Conservation (phyloP, 768 basidiomycete species). For the Crassisporium funariophilum region DNA sequence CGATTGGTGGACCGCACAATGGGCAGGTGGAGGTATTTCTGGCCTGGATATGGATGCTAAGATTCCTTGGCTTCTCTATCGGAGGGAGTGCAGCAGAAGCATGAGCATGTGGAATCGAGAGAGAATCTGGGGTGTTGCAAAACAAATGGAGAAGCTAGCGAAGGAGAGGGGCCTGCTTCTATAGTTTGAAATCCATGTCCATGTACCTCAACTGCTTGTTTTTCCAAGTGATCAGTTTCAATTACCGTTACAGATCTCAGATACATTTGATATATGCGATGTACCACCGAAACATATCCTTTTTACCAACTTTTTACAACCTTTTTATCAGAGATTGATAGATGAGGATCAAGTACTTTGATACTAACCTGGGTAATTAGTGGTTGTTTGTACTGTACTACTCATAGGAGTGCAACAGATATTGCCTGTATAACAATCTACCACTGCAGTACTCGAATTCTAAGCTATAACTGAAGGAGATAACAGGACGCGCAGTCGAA, state of each 20-base stretch:
- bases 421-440: too few relatives aligned
- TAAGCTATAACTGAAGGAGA: too few relatives aligned
- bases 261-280: background rate
- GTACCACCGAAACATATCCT: background rate
- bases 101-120: constrained; percentile 17
- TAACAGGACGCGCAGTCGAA: too few relatives aligned
- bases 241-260: too few relatives aligned
- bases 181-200: background rate
- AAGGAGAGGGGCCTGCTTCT: background rate
- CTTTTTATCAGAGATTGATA: too few relatives aligned
- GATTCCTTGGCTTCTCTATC: background rate
- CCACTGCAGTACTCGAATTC: too few relatives aligned
- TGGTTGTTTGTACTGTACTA: too few relatives aligned
- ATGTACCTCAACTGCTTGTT: too few relatives aligned
- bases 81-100: constrained; percentile 6
- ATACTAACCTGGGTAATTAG: too few relatives aligned
- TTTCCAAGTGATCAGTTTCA: too few relatives aligned
- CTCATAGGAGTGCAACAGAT: too few relatives aligned
- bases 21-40: background rate
- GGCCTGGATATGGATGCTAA: background rate
- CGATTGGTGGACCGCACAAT: background rate
- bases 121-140: constrained; percentile 14
- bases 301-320: background rate
- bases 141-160: constrained; percentile 3
- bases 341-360: too few relatives aligned